Percentiles rank a stretch among this genome's conserved stretches.
These are phyloP conservation scores for Colletotrichum liaoningense DNA, from an alignment of 2,329 filamentous ascomycete genomes.

Conservation along the genomic window DNA sequence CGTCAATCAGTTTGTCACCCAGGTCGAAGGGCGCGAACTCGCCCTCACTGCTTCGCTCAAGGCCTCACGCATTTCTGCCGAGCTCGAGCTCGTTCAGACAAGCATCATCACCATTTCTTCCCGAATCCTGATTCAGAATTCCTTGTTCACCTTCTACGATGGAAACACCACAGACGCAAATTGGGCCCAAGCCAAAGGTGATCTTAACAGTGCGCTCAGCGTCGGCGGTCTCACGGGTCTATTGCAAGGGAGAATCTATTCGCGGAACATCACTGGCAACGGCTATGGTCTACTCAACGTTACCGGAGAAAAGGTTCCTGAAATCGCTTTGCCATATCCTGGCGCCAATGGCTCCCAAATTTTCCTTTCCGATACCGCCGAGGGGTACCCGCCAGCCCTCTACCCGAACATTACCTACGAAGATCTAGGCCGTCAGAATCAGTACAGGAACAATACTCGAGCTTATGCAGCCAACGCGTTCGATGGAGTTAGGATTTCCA, in stretches of 20 bases:
- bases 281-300: conserved; percentile 71
- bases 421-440: conserved; percentile 54
- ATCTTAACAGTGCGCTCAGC: conserved; percentile 78
- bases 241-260: conserved; percentile 80
- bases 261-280: conserved; percentile 71
- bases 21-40: conserved; percentile 70
- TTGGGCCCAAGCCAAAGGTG: conserved; percentile 70
- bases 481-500: conserved; percentile 60
- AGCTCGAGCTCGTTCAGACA: conserved; percentile 82
- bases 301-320: conserved; percentile 61
- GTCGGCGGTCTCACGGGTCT: conserved; percentile 68
- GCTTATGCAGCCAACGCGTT: conserved; percentile 61
- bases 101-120: conserved; percentile 79
- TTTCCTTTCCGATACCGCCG: conserved; percentile 68
- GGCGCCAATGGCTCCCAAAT: conserved; percentile 68
- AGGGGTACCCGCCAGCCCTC: conserved; percentile 78
- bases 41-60: conserved; percentile 87
- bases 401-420: conserved; percentile 84
- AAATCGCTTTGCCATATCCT: conserved; percentile 72
- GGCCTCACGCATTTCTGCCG: conserved; percentile 81
- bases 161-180: conserved; percentile 67
- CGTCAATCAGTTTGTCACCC: conserved; percentile 64
- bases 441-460: conserved; percentile 52
- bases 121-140: conserved; percentile 67
- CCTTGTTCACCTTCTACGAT: conserved; percentile 62